Conservation (phyloP, 164 flowering plant genomes). For the Nelumbo lutea region DNA sequence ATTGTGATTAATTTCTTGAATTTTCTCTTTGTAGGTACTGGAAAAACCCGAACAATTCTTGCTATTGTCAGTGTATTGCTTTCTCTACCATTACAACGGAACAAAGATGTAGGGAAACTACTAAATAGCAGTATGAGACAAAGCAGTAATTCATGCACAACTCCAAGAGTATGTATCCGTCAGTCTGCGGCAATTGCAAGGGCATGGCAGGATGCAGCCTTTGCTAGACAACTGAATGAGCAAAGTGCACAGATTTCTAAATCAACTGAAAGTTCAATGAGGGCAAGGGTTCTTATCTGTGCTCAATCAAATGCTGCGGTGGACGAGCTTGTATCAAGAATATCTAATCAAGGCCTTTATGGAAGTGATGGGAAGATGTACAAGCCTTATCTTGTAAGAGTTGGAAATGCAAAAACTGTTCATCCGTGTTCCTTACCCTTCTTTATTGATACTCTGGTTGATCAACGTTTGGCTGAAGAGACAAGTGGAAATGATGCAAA, state of each 20-base stretch:
- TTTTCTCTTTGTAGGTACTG: constrained; percentile 64
- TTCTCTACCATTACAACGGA: constrained; percentile 36
- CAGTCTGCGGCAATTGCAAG: constrained; percentile 73
- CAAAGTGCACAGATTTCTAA: constrained; percentile 35
- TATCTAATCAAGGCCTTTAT: constrained; percentile 72
- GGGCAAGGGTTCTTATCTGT: constrained; percentile 85
- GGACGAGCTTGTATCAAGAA: constrained; percentile 89
- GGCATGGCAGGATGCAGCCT: constrained; percentile 97
- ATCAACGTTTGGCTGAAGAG: constrained; percentile 70
- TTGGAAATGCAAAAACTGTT: constrained; percentile 86
- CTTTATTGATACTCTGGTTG: constrained; percentile 92
- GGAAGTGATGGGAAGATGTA: constrained; percentile 69
- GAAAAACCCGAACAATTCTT: constrained; percentile 89
- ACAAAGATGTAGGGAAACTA: constrained; percentile 17
- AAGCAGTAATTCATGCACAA: constrained; percentile 18
- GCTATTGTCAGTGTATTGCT: constrained; percentile 87
- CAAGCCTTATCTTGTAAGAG: constrained; percentile 88
- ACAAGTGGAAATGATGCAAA: constrained; percentile 28
- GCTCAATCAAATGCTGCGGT: constrained; percentile 99
- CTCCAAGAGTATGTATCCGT: constrained; percentile 35
- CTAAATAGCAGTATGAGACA: constrained; percentile 16
- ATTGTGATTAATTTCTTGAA: not conserved
- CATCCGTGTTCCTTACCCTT: constrained; percentile 83
- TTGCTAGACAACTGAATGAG: constrained; percentile 66
- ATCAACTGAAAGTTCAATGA: constrained; percentile 29